Percentiles rank a stretch among this genome's conserved stretches.
Conservation (phyloP, 78 protist species). For the Cyanophora paradoxa region DNA sequence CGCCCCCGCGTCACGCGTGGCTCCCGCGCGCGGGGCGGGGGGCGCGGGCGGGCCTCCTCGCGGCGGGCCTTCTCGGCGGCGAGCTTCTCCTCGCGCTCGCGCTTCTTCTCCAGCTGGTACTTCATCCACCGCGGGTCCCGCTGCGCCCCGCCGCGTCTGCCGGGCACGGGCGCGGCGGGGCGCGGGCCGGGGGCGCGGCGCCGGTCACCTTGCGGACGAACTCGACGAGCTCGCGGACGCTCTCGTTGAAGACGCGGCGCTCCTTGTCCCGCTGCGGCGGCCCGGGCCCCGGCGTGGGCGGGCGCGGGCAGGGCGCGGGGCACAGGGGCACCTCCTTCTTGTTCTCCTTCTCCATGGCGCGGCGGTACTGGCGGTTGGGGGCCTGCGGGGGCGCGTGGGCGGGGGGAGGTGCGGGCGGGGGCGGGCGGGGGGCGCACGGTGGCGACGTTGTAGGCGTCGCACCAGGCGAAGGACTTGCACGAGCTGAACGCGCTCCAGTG, state of each 20-base stretch:
- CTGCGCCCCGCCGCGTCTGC: not conserved
- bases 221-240: constrained; percentile 16
- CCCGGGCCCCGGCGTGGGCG: too few relatives aligned
- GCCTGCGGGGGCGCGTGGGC: too few relatives aligned
- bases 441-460: constrained; percentile 46
- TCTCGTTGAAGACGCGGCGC: constrained; percentile 21
- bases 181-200: too few relatives aligned
- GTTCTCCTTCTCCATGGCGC: constrained; percentile 77
- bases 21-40: too few relatives aligned
- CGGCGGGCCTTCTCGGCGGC: constrained; percentile 13
- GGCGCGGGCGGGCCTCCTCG: too few relatives aligned
- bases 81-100: not conserved
- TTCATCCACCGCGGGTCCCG: not conserved
- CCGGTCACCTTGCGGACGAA: constrained; percentile 5
- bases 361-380: constrained; percentile 41
- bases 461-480: constrained; percentile 30
- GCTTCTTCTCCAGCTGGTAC: constrained; percentile 3
- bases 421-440: too few relatives aligned
- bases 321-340: too few relatives aligned
- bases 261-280: constrained; percentile 34
- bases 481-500: constrained; percentile 58
- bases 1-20: constrained; percentile 3
- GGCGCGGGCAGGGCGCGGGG: too few relatives aligned
- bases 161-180: too few relatives aligned
- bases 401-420: too few relatives aligned